Evolutionary conservation across 306 rosid species (phyloP), one percentile per base, ranked within the genome.

Genomic region (Senna tora): DNA sequence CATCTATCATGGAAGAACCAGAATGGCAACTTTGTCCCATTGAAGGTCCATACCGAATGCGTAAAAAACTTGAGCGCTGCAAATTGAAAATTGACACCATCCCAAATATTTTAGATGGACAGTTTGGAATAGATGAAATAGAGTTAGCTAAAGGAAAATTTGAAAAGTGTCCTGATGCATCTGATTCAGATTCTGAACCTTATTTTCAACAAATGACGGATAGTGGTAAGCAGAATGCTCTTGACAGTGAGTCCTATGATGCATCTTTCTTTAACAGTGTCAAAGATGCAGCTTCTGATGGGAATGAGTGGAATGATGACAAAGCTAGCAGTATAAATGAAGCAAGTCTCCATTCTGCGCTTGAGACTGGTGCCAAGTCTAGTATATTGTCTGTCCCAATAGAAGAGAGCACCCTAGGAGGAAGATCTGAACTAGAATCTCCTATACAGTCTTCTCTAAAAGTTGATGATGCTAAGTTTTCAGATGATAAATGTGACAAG

Each of bases 11-110:
- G 2, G 93, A 81, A 71, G 99, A 88, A 69, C 84, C 87, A 55
- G 96, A 90, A 73, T 95, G 99, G 96, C 90, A 95, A 75, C 99
- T 95, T 66, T 95, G 99, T 73, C 97, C 96, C 73, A 95, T 95
- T 79, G 99, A 95, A 84, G 97, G 99, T 75, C 99, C 99, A 0
- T 95, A 95, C 74, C 87, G 99, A 78, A 95, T 89, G 99, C 91
- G 99, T 67, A 95, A 95, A 80, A 95, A 95, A 67, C 90, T 95
- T 68, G 99, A 95, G 78, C 81, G 92, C 78, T 86, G 92, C 87
- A 91, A 83, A 80, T 79, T 87, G 71, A 95, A 85, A 83, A 84
- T 92, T 70, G 91, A 89, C 67, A 87, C 96, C 69, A 85, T 95
- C 75, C 96, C 85, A 76, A 92, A 89, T 80, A 81, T 92, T 83